Conservation (phyloP, 805 yeast genomes). For the Ascoidea rubescens region DNA sequence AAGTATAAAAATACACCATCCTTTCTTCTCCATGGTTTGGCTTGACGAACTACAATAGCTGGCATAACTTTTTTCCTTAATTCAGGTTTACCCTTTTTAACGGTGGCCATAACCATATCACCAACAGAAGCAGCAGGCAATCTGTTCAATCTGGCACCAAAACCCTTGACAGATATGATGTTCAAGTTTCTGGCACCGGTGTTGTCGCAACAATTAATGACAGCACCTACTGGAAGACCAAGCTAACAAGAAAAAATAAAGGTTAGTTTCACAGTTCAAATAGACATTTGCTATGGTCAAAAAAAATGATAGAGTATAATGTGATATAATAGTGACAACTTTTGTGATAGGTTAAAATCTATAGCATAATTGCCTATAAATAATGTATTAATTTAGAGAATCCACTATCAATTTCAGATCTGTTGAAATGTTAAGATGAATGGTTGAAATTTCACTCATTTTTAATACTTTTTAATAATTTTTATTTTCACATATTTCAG, state of each 20-base stretch:
- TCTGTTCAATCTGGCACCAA: constrained; percentile 99
- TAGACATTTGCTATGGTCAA: no score
- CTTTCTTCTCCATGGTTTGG: constrained; percentile 99
- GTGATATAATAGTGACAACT: no score
- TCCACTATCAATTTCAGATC: no score
- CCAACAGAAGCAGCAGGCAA: constrained; percentile 99
- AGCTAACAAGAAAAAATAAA: constrained; percentile 34
- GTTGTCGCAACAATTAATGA: constrained; percentile 99
- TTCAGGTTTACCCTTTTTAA: constrained; percentile 99
- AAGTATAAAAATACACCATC: constrained; percentile 99
- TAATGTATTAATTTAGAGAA: no score
- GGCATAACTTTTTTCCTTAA: constrained; percentile 99
- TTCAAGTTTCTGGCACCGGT: constrained; percentile 99
- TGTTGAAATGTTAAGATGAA: no score
- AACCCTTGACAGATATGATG: constrained; percentile 97
- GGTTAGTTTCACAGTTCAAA: no score
- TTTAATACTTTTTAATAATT: no score
- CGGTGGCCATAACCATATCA: constrained; percentile 99
- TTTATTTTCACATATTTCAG: no score
- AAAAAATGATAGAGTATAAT: no score
- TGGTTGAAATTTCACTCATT: no score
- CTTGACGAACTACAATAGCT: constrained; percentile 98
- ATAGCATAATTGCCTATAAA: no score
- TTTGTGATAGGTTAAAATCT: no score
- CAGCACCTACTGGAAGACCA: constrained; percentile 99